phyloP scores from a whole-genome alignment of 2,329 filamentous ascomycete genomes.

The Cladosporium sp. region DNA sequence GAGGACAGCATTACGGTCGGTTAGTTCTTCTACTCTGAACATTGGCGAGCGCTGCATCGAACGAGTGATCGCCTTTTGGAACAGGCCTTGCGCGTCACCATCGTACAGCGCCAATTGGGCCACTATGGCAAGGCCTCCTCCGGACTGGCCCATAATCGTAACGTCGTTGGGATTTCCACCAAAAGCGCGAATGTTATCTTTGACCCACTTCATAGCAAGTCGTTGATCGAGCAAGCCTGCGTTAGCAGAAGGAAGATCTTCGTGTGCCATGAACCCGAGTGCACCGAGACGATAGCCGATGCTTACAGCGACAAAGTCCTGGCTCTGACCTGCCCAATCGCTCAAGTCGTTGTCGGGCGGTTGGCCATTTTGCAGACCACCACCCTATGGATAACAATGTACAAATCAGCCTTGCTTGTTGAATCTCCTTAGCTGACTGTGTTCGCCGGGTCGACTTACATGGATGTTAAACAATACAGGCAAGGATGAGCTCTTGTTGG shows the following conservation, averaged over 20 bases:
- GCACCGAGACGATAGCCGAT: constrained; percentile 62
- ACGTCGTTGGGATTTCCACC: constrained; percentile 54
- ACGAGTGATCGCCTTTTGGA: too few relatives aligned
- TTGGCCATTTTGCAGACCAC: too few relatives aligned
- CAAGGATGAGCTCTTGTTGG: constrained; percentile 26
- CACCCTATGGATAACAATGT: too few relatives aligned
- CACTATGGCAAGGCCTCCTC: constrained; percentile 14
- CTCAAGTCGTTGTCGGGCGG: constrained; percentile 22
- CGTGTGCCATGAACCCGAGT: constrained; percentile 62
- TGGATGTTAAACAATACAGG: constrained; percentile 38
- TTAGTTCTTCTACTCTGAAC: too few relatives aligned
- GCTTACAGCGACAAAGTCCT: constrained; percentile 58
- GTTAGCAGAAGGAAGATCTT: constrained; percentile 49
- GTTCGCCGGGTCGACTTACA: neutral
- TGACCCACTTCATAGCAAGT: constrained; percentile 56
- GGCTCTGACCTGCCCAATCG: constrained; percentile 29
- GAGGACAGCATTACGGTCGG: too few relatives aligned
- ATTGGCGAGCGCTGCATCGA: too few relatives aligned
- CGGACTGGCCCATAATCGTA: constrained; percentile 19
- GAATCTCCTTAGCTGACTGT: too few relatives aligned
- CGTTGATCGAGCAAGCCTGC: constrained; percentile 62
- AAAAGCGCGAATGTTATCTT: constrained; percentile 55
- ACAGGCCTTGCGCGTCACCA: too few relatives aligned
- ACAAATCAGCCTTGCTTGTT: too few relatives aligned
- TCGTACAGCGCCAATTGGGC: neutral